A percentile compares a stretch with the other conserved stretches of the same genome.
phyloP scores from a whole-genome alignment of 805 yeast genomes.

The Millerago galiae region DNA sequence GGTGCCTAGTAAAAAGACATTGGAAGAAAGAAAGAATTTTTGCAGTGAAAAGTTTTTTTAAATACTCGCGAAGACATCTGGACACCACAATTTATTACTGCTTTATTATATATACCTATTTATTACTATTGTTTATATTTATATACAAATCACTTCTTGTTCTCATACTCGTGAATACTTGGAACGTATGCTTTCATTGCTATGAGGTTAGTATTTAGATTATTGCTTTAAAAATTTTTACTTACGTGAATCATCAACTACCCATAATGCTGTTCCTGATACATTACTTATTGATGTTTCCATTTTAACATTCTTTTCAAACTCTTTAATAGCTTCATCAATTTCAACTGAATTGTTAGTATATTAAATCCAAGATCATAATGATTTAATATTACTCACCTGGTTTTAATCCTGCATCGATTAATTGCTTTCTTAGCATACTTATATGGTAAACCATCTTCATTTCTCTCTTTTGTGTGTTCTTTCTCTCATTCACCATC shows the following conservation, averaged over 20 bases:
- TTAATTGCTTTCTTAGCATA: constrained; percentile 52
- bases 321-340: constrained; percentile 46
- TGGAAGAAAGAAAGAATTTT: background rate
- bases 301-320: constrained; percentile 52
- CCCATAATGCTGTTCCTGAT: constrained; percentile 52
- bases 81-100: too few species aligned
- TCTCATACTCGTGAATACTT: constrained; percentile 54
- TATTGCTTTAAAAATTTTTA: background rate
- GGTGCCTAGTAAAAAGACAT: constrained; percentile 53
- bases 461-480: constrained; percentile 40
- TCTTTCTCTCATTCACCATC: constrained; percentile 45
- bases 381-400: constrained; percentile 12
- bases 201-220: constrained; percentile 4
- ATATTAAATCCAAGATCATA: background rate
- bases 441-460: constrained; percentile 67
- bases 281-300: constrained; percentile 51
- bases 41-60: background rate
- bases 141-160: constrained; percentile 24
- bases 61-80: background rate
- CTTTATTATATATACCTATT: too few species aligned
- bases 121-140: background rate
- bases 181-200: constrained; percentile 47
- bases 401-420: constrained; percentile 54
- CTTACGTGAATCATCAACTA: constrained; percentile 40
- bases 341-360: constrained; percentile 31